Conservation (phyloP, 2,329 filamentous ascomycete genomes). For the Fusarium cyanostomum region DNA sequence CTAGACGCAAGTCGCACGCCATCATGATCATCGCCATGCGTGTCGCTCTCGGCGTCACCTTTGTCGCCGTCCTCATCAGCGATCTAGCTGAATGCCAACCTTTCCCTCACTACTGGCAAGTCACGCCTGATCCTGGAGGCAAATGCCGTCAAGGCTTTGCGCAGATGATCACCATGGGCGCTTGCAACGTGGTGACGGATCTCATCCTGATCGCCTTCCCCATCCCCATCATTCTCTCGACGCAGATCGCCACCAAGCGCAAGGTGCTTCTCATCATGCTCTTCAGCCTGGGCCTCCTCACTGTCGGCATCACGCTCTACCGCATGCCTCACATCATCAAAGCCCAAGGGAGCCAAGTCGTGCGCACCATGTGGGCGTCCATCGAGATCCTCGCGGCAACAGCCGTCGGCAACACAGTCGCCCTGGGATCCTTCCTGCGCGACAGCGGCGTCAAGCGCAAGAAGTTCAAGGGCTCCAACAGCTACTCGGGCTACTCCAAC, state of each 20-base stretch:
- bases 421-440: slow-evolving; percentile 88
- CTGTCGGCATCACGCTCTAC: slow-evolving; percentile 80
- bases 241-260: slow-evolving; percentile 75
- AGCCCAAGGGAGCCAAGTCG: slow-evolving; percentile 76
- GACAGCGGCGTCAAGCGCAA: slow-evolving; percentile 87
- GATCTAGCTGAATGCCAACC: slow-evolving; percentile 84
- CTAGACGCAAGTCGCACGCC: slow-evolving; percentile 79
- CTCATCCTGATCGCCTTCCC: slow-evolving; percentile 85
- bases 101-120: slow-evolving; percentile 77
- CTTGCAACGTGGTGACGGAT: slow-evolving; percentile 85
- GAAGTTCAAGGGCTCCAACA: slow-evolving; percentile 73
- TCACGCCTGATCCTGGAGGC: slow-evolving; percentile 80
- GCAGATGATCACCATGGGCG: slow-evolving; percentile 85
- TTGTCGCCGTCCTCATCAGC: slow-evolving; percentile 79
- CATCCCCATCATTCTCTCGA: slow-evolving; percentile 84
- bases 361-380: slow-evolving; percentile 85
- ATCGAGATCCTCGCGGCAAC: slow-evolving; percentile 88
- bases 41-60: slow-evolving; percentile 75
- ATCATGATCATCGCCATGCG: slow-evolving; percentile 74
- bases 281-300: slow-evolving; percentile 79
- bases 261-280: slow-evolving; percentile 80
- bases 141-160: slow-evolving; percentile 84
- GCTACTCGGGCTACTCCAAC: slow-evolving; percentile 41
- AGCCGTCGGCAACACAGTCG: slow-evolving; percentile 82
- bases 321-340: slow-evolving; percentile 78